Conservation (phyloP, 352 stramenopile species). For the Pythium volutum region DNA sequence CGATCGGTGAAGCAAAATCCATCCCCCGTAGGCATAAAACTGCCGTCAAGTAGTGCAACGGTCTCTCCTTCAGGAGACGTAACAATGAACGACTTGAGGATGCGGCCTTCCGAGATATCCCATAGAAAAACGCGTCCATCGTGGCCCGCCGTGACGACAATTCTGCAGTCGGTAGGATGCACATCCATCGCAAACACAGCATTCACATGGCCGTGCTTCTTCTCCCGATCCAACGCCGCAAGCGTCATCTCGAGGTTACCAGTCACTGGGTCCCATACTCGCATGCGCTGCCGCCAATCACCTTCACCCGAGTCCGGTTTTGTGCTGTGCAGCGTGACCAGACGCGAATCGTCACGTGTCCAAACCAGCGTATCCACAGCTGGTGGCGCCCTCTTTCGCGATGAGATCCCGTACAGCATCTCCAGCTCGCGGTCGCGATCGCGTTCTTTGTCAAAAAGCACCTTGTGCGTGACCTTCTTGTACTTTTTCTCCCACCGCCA, state of each 20-base stretch:
- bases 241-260: conserved; percentile 32
- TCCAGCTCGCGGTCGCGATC: conserved; percentile 24
- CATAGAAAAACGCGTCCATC: conserved; percentile 58
- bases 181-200: conserved; percentile 50
- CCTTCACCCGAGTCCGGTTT: conserved; percentile 31
- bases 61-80: conserved; percentile 33
- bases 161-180: conserved; percentile 43
- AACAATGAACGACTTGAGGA: conserved; percentile 34
- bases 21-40: conserved; percentile 39
- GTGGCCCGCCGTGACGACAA: conserved; percentile 53
- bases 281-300: conserved; percentile 34
- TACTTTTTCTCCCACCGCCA: conserved; percentile 38
- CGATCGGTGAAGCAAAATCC: conserved; percentile 53
- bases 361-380: conserved; percentile 37
- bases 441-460: conserved; percentile 24
- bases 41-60: conserved; percentile 40
- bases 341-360: conserved; percentile 28
- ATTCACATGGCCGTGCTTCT: conserved; percentile 39
- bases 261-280: conserved; percentile 36
- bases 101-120: conserved; percentile 40
- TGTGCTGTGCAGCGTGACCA: conserved; percentile 41
- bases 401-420: conserved; percentile 24
- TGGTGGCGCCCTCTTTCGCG: conserved; percentile 17
- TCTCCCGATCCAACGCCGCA: conserved; percentile 25
- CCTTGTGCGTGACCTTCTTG: conserved; percentile 27